Base-by-base conservation (phyloP, 768 basidiomycete species). In the Paxillus rubicundulus region DNA sequence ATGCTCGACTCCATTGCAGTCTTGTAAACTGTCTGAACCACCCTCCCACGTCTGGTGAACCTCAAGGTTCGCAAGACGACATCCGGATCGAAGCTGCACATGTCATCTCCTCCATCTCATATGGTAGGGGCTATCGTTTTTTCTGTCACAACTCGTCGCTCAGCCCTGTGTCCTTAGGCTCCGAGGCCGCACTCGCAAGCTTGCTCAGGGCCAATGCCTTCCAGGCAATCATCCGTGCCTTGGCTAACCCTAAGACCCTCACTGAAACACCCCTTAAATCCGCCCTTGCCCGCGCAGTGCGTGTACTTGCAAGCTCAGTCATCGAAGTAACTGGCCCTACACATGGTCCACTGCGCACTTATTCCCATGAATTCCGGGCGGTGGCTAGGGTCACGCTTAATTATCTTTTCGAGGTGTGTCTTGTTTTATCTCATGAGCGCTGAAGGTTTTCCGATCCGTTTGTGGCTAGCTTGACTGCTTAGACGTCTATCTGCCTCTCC, bases 81-180 rank as follows among this genome's bases (percentile, higher is more conserved):
- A 69, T 87, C 32, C 78, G 86, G 9, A 77, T 83, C 44, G 88
- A 91, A 61, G 85, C 89, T 0, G 86, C 88, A 0, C 85, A 89
- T 58, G 77, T 91, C 34, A 73, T 91, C 14, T 79, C 87, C 0
- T 91, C 89, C 0, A 73, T 92, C 12, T 79, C 87, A 0, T 86
- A 87, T 55, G 87, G 87, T 82, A 18, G 8, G 47, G 30, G 18
- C 2, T n/a, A 28, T 34, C 24, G 4, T 12, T 45, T 41, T 37
- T 45, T 44, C 37, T 9, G 27, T 24, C n/a, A 24, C 17, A 2
- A 12, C 16, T 28, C 16, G 28, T 18, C 28, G 4, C 47, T 54
- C 30, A 47, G 28, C n/a, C 18, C 30, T 16, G n/a, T 30, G 33
- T 43, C 17, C 40, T 12, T 49, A 85, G 85, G 87, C 18, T 85